Evolutionary conservation across 345 rosid species (phyloP).

Genomic region (Boechera divaricarpa): DNA sequence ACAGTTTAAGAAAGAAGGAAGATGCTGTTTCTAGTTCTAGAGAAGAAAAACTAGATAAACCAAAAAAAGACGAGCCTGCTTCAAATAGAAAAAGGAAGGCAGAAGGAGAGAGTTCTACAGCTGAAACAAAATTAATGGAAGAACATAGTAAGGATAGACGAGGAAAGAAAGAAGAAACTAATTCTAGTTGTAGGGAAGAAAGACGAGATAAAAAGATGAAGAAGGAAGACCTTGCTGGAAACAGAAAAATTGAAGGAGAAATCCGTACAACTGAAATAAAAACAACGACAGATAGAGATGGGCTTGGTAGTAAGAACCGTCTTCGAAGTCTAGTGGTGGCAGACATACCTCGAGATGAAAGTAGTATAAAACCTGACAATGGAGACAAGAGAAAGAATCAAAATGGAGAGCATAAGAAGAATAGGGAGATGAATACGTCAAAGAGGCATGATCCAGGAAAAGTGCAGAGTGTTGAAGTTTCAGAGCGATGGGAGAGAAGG

Average conservation of each 20-base stretch:
- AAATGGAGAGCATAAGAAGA: constrained; percentile 52
- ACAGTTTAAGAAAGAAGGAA: constrained; percentile 46
- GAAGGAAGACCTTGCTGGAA: constrained; percentile 32
- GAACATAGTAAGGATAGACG: constrained; percentile 42
- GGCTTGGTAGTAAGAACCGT: constrained; percentile 48
- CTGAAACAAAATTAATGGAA: constrained; percentile 27
- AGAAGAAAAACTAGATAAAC: constrained; percentile 39
- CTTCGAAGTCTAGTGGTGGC: constrained; percentile 54
- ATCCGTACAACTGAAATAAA: constrained; percentile 21
- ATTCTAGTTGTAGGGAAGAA: constrained; percentile 38
- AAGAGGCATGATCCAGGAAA: constrained; percentile 58
- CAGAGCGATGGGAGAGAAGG: constrained; percentile 58
- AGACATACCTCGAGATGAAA: constrained; percentile 50
- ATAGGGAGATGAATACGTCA: constrained; percentile 48
- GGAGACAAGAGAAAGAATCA: constrained; percentile 58
- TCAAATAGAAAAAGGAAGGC: constrained; percentile 52
- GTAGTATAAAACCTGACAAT: constrained; percentile 51
- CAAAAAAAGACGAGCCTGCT: constrained; percentile 38
- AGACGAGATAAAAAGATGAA: constrained; percentile 33
- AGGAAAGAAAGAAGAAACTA: constrained; percentile 42
- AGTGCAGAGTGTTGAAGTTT: constrained; percentile 51
- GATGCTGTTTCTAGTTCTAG: constrained; percentile 41
- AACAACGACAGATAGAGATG: constrained; percentile 34
- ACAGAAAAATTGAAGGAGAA: constrained; percentile 35
- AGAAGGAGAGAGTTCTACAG: constrained; percentile 46